Evolutionary conservation across 257 asterid species (phyloP), one percentile per base, ranked within the genome.

Genomic region (Nicotiana tomentosiformis): DNA sequence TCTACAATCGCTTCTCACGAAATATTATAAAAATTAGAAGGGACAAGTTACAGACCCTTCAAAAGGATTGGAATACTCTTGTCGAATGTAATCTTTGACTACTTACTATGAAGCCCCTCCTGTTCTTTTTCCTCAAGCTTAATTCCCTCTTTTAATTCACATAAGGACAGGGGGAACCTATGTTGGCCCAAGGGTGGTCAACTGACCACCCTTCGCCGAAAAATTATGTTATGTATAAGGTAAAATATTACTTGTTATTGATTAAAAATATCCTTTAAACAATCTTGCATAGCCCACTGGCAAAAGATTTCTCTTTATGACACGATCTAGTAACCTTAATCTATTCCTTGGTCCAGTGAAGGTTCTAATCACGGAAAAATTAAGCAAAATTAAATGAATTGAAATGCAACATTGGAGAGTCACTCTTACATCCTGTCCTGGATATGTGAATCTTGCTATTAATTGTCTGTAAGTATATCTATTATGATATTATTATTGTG

Each of bases 31-130:
- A 43, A 43, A 43, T 43, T 0, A 43, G 4, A 43, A 43, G 51
- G 1, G 51, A 43, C 61, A 56, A 70, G 32, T 70, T 20, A 70
- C 33, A 70, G 58, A 70, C 26, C 78, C 1, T 70, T 69, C 61
- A n/a, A 10, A 70, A 70, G 58, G 58, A 72, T 46, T 23, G 14
- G 51, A 46, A 72, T 46, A 3, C 5, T 72, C 60, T 12, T 12
- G 78, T 46, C 78, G 23, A 20, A 23, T 72, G 78, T 37, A 72
- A 23, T 72, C 78, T 72, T 70, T 72, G 15, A 72, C 78, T 72
- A 46, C 78, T 72, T 43, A 12, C 20, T 72, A 46, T 6, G 37
- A 70, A 70, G 60, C 60, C 78, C n/a, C 60, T 70, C 57, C 1
- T 43, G 9, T 14, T 12, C 20, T 72, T 70, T 43, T 70, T 43